Evolutionary conservation across 1,139 yeast species (phyloP), one percentile per base, ranked within the genome.

Genomic region (Komagataea norvegica): DNA sequence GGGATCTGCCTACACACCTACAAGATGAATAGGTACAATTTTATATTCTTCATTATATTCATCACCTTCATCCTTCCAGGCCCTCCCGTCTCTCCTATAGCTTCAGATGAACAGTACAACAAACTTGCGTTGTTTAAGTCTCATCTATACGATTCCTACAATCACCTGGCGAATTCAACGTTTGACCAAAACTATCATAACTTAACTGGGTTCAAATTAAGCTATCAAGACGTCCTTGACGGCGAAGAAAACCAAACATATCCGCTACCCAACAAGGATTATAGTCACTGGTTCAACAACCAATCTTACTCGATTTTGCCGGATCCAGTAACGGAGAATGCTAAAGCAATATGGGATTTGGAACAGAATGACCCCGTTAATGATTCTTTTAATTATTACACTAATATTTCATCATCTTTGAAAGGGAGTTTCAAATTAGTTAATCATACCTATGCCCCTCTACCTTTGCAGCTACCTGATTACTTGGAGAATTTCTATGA

Each of bases 131-230:
- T 49, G 11, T 58, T 56, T 37, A 53, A 65, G 37, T 52, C 61
- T 7, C 65, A 66, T 32, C 48, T 71, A 1, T 52, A 53, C 20
- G 47, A 54, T 8, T 58, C 65, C 28, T 57, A 51, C 41, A 48
- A 57, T 3, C 57, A 60, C 10, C 59, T 81, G 29, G 46, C 49
- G 13, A 59, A 65, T 25, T 63, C 75, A 27, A 65, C 70, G 2
- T 79, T 72, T 55, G 43, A 54, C 14, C 46, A 60, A 4, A 87
- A 87, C 8, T 81, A 80, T 55, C 84, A 83, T 1, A 81, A 84
- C 50, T 57, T 86, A 9, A 83, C 94, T 0, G 95, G 95, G 8
- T 73, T 80, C 45, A 68, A 66, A 52, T 60, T 78, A 41, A 77
- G 82, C 34, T 84, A 80, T 49, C 60, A 64, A 8, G 91, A 83